Percentiles rank a stretch among this genome's conserved stretches.
phyloP scores from a whole-genome alignment of 2,329 filamentous ascomycete genomes.

The Sporothrix brasiliensis region DNA sequence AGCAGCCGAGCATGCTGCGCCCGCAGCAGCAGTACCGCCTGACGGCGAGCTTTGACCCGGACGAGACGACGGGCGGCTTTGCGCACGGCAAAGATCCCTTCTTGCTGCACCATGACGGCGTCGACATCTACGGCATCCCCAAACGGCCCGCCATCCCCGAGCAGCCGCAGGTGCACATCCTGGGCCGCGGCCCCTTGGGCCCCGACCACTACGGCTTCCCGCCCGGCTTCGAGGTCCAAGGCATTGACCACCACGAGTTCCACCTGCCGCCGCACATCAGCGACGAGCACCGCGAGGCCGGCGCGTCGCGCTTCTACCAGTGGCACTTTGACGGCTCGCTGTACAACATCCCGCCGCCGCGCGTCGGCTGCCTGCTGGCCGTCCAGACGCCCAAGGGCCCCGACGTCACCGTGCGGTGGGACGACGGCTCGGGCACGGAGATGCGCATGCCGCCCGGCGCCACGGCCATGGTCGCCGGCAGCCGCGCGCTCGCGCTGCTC shows the following conservation, averaged over 20 bases:
- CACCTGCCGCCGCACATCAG: conserved; percentile 46
- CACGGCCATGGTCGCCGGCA: conserved; percentile 42
- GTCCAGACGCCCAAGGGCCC: conserved; percentile 43
- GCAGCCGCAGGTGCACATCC: conserved; percentile 46
- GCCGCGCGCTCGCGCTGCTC: conserved; percentile 38
- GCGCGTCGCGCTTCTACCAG: conserved; percentile 44
- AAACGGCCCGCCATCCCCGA: conserved; percentile 42
- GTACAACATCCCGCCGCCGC: conserved; percentile 44
- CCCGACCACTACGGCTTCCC: conserved; percentile 45
- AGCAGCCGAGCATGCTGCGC: conserved; percentile 43
- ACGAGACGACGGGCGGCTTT: conserved; percentile 45
- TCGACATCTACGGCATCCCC: conserved; percentile 45
- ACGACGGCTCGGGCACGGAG: conserved; percentile 43
- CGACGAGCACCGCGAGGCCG: conserved; percentile 42
- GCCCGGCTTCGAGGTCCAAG: conserved; percentile 46
- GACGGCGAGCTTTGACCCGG: conserved; percentile 43
- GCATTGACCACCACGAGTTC: conserved; percentile 45
- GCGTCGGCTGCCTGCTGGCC: conserved; percentile 45
- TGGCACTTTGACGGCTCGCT: conserved; percentile 46
- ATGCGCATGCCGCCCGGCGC: conserved; percentile 43
- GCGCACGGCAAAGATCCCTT: conserved; percentile 45
- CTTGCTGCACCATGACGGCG: conserved; percentile 42
- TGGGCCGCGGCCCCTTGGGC: conserved; percentile 44
- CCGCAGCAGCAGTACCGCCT: conserved; percentile 45
- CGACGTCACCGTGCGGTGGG: conserved; percentile 40